These are phyloP conservation scores for Psilocybe sp. DNA, from an alignment of 768 basidiomycete genomes.

Conservation along the genomic window DNA sequence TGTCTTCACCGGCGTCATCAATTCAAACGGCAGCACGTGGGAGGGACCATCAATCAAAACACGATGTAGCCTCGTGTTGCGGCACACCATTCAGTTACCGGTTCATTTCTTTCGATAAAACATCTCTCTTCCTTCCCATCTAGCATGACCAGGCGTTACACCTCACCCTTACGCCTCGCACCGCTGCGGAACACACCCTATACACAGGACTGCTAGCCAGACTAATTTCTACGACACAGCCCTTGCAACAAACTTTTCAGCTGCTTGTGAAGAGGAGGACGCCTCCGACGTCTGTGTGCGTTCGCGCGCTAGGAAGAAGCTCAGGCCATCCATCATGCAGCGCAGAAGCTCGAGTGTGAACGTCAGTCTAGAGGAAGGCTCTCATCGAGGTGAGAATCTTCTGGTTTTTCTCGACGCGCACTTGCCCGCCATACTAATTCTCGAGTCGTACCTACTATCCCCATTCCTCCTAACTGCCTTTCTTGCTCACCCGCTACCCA, in stretches of 20 bases:
- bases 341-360: conserved; percentile 5
- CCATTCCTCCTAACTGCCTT: not conserved
- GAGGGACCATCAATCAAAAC: conserved; percentile 15
- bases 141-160: conserved; percentile 30
- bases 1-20: conserved; percentile 14
- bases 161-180: conserved; percentile 15
- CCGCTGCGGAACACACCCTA: conserved; percentile 11
- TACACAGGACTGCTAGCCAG: too few relatives aligned
- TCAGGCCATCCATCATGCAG: conserved; percentile 6
- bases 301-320: too few relatives aligned
- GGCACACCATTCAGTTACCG: conserved; percentile 20
- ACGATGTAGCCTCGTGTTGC: conserved; percentile 41
- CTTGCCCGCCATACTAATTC: not conserved
- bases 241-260: too few relatives aligned
- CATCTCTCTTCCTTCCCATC: conserved; percentile 11
- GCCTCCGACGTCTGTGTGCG: too few relatives aligned
- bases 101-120: conserved; percentile 16
- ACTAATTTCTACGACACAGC: too few relatives aligned
- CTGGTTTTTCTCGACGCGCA: not conserved
- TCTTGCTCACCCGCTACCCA: not conserved
- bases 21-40: conserved; percentile 22
- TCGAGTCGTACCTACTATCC: not conserved
- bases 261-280: too few relatives aligned
- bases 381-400: conserved; percentile 17
- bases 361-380: conserved; percentile 1